Conservation (phyloP, 345 rosid species). For the Nephelium lappaceum region DNA sequence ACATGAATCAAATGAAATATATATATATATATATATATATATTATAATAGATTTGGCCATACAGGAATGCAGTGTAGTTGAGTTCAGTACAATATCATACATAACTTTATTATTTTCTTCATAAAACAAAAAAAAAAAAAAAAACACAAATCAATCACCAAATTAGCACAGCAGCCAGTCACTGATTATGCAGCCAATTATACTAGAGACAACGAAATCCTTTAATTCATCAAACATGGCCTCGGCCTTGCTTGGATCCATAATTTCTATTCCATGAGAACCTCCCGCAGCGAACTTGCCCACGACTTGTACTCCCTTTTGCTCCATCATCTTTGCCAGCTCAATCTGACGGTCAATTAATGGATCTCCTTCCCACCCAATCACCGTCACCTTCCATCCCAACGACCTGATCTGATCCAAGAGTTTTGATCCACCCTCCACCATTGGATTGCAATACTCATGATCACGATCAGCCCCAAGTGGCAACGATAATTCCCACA, state of each 20-base stretch:
- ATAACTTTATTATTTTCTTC: no score
- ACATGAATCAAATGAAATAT: no score
- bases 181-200: no score
- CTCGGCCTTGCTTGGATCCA: conserved; percentile 27
- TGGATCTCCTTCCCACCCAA: conserved; percentile 50
- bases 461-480: conserved; percentile 57
- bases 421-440: conserved; percentile 28
- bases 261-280: conserved; percentile 38
- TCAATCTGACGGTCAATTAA: conserved; percentile 53
- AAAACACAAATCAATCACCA: background rate
- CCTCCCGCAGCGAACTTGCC: conserved; percentile 36
- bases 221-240: conserved; percentile 19
- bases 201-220: conserved; percentile 28
- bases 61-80: no score
- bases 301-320: conserved; percentile 42
- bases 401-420: conserved; percentile 22
- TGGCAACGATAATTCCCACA: conserved; percentile 65
- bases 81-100: no score
- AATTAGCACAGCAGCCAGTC: background rate
- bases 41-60: no score
- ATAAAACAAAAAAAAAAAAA: no score
- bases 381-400: conserved; percentile 50
- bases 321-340: conserved; percentile 39
- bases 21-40: no score
- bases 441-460: conserved; percentile 57